Conservation (phyloP, 805 yeast species). For the Candida sakaeoensis region DNA sequence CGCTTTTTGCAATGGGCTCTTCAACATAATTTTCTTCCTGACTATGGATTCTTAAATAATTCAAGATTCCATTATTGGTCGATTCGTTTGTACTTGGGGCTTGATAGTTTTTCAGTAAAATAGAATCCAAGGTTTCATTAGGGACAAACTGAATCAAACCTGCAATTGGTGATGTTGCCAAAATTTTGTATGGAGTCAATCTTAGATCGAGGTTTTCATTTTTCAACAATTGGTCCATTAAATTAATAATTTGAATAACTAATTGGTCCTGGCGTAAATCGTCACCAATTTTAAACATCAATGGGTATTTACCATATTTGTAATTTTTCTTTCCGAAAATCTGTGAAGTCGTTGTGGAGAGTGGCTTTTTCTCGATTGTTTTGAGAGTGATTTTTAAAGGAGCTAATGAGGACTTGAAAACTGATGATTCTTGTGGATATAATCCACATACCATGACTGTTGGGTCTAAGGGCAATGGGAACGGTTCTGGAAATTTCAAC, state of each 20-base stretch:
- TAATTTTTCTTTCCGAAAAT: constrained; percentile 28
- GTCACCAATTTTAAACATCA: constrained; percentile 94
- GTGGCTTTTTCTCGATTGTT: constrained; percentile 36
- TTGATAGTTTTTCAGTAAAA: constrained; percentile 43
- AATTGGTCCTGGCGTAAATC: constrained; percentile 95
- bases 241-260: constrained; percentile 85
- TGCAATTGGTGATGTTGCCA: constrained; percentile 87
- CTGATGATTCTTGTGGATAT: constrained; percentile 73
- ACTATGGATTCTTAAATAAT: constrained; percentile 61
- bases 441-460: constrained; percentile 68
- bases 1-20: constrained; percentile 25
- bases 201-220: constrained; percentile 88
- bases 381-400: constrained; percentile 82
- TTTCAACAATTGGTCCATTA: constrained; percentile 85
- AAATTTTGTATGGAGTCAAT: constrained; percentile 82
- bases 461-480: constrained; percentile 83
- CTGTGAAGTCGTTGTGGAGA: constrained; percentile 19
- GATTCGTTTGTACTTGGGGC: constrained; percentile 1
- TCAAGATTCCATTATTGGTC: constrained; percentile 63
- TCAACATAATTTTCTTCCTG: constrained; percentile 18
- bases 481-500: constrained; percentile 43
- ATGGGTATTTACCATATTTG: constrained; percentile 53
- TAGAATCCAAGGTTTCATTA: constrained; percentile 81
- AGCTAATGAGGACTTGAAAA: constrained; percentile 85
- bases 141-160: constrained; percentile 96